A percentile compares a stretch with the other conserved stretches of the same genome.
phyloP scores from a whole-genome alignment of 169 alveolate genomes.

The Cryptosporidium baileyi region DNA sequence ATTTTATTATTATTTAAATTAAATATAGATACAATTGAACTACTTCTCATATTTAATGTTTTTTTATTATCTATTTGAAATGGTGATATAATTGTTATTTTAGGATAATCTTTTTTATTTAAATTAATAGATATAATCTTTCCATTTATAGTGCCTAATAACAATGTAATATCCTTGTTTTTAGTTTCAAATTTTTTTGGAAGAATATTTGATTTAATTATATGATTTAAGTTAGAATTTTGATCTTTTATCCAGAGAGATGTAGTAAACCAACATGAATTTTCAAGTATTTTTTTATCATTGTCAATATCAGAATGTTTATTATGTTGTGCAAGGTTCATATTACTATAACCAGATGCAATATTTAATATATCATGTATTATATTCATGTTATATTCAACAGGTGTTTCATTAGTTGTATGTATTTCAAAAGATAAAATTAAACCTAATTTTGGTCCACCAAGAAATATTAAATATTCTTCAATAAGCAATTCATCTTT shows the following conservation, averaged over 20 bases:
- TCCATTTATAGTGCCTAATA: conserved; percentile 52
- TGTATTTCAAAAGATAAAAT: conserved; percentile 28
- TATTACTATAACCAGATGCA: neutral
- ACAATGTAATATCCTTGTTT: neutral
- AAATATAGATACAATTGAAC: conserved; percentile 34
- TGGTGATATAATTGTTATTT: conserved; percentile 12
- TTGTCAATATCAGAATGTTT: neutral
- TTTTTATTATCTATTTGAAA: conserved; percentile 5
- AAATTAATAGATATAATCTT: conserved; percentile 7
- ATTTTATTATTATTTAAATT: conserved; percentile 9
- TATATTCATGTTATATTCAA: conserved; percentile 20
- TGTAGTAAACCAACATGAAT: conserved; percentile 66
- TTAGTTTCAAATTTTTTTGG: neutral
- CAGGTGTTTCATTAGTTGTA: neutral
- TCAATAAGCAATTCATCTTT: neutral
- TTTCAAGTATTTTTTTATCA: neutral
- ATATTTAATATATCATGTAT: neutral
- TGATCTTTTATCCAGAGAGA: conserved; percentile 23
- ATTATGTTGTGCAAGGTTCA: neutral
- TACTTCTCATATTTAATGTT: conserved; percentile 19
- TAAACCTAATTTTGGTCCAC: conserved; percentile 62
- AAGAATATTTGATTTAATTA: neutral
- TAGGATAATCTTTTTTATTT: neutral
- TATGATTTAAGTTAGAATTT: neutral
- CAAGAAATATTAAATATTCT: conserved; percentile 12